Conservation (phyloP, 176 grass and related monocot genomes). For the Musa troglodytarum region DNA sequence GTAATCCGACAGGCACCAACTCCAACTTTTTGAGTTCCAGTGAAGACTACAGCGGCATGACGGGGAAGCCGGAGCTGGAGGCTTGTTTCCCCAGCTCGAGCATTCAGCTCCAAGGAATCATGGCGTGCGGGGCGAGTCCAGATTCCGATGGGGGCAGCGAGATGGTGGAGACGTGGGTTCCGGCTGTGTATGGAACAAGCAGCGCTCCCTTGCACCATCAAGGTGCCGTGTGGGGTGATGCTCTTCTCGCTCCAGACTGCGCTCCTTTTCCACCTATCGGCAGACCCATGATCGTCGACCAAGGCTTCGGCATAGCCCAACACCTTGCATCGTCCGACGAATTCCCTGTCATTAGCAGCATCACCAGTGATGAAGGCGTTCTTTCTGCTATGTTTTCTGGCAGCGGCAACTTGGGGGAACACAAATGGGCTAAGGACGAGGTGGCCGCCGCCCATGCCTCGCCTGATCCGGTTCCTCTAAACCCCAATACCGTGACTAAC, state of each 20-base stretch:
- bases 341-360: not conserved
- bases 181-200: no score
- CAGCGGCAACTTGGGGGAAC: not conserved
- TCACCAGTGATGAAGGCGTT: not conserved
- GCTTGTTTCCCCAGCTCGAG: not conserved
- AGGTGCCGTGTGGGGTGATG: not conserved
- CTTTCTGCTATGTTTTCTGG: conserved; percentile 3
- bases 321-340: not conserved
- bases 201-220: no score
- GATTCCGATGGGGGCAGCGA: not conserved
- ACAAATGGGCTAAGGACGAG: not conserved
- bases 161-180: not conserved
- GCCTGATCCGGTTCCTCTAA: not conserved
- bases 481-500: not conserved
- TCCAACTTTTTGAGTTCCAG: not conserved
- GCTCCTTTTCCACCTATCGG: not conserved
- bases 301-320: not conserved
- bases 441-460: not conserved
- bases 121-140: no score
- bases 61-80: not conserved
- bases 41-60: not conserved
- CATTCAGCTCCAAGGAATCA: not conserved
- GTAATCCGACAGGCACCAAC: not conserved
- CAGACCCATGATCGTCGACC: not conserved
- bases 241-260: not conserved